Conservation (phyloP, 2,329 filamentous ascomycete species). For the Fusarium goolgardi region DNA sequence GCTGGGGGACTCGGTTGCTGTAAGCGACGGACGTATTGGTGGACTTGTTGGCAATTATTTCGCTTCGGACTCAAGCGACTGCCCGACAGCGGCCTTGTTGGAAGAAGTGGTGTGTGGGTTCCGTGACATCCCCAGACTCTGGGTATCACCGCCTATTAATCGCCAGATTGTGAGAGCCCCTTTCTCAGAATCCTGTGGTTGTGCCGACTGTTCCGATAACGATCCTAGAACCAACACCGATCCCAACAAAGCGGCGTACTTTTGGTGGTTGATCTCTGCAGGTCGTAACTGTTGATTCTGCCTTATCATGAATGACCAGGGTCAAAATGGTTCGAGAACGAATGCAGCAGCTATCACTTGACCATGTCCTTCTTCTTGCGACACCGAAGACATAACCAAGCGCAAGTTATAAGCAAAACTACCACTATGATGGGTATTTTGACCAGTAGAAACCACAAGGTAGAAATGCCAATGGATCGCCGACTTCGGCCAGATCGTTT, state of each 20-base stretch:
- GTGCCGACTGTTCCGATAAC: neutral
- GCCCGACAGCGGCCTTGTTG: neutral
- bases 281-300: neutral
- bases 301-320: neutral
- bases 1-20: neutral
- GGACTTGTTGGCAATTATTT: neutral
- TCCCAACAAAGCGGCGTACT: neutral
- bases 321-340: neutral
- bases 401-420: neutral
- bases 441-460: slow-evolving; percentile 3
- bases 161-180: neutral
- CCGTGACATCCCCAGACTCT: neutral
- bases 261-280: neutral
- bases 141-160: neutral
- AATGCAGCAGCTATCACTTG: neutral
- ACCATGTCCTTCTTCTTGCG: neutral
- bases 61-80: neutral
- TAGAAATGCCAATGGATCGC: neutral
- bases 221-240: neutral
- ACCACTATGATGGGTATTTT: slow-evolving; percentile 3
- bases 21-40: neutral
- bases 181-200: neutral
- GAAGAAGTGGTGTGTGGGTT: neutral
- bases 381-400: neutral
- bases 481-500: neutral